Conservation (phyloP, 1,284 basidiomycete genomes). For the Tilletia horrida region DNA sequence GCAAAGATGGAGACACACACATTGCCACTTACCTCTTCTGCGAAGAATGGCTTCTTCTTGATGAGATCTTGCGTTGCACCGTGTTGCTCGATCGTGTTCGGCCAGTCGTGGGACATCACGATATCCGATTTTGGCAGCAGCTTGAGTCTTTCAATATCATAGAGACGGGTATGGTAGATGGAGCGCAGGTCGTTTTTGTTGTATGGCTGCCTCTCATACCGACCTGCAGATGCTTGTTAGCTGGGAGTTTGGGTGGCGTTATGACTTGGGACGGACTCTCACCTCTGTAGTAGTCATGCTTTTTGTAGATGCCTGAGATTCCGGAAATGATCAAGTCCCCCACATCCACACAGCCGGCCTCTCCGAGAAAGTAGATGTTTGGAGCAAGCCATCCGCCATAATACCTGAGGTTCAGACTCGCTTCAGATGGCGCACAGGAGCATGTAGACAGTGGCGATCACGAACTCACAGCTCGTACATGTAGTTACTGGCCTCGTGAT, state of each 20-base stretch:
- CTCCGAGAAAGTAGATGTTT: conserved; percentile 93
- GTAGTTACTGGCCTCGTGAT: conserved; percentile 96
- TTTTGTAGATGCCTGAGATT: conserved; percentile 88
- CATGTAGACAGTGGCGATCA: background rate
- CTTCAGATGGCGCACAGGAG: no score
- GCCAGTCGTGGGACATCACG: conserved; percentile 97
- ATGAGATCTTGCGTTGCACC: conserved; percentile 71
- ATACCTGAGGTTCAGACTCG: conserved; percentile 24
- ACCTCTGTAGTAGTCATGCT: conserved; percentile 66
- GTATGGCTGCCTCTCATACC: conserved; percentile 66
- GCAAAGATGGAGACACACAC: background rate
- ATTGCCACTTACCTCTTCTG: conserved; percentile 61
- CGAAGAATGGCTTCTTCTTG: conserved; percentile 76
- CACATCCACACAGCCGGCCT: conserved; percentile 82
- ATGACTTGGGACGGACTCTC: conserved; percentile 7
- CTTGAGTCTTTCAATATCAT: conserved; percentile 74
- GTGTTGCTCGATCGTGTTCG: conserved; percentile 75
- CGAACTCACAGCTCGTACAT: conserved; percentile 83
- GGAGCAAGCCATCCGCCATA: conserved; percentile 69
- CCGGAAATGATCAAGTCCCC: conserved; percentile 78
- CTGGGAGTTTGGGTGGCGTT: conserved; percentile 1
- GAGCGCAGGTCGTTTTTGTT: conserved; percentile 70
- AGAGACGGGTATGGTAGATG: conserved; percentile 87
- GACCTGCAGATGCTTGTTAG: conserved; percentile 37
- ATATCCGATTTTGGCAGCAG: conserved; percentile 67